phyloP scores from a whole-genome alignment of 805 yeast genomes.

The Ogataea dorogensis region DNA sequence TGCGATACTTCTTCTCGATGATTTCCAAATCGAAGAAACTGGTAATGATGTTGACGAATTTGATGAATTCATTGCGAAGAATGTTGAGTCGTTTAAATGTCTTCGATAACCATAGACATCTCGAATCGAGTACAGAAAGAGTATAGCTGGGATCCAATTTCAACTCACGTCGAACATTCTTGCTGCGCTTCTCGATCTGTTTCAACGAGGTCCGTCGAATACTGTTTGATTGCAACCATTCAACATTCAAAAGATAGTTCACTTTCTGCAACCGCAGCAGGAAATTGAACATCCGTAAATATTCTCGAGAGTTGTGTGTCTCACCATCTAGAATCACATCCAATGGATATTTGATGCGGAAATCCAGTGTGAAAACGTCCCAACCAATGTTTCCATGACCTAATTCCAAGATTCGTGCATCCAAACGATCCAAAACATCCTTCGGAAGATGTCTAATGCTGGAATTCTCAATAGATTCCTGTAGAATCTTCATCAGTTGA shows the following conservation, averaged over 20 bases:
- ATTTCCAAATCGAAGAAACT: constrained; percentile 45
- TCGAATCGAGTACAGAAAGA: constrained; percentile 17
- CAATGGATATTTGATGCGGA: constrained; percentile 51
- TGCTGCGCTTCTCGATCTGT: constrained; percentile 15
- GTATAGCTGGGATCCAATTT: constrained; percentile 6
- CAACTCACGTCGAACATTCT: constrained; percentile 12
- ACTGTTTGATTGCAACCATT: constrained; percentile 44
- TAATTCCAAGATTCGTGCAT: constrained; percentile 77
- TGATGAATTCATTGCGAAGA: constrained; percentile 39
- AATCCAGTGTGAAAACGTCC: constrained; percentile 91
- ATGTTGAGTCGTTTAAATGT: constrained; percentile 35
- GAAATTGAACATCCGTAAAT: constrained; percentile 79
- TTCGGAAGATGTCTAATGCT: constrained; percentile 42
- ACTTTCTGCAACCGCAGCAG: constrained; percentile 76
- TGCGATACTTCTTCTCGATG: constrained; percentile 39
- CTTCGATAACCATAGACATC: constrained; percentile 24
- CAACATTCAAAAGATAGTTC: constrained; percentile 46
- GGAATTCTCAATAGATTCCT: constrained; percentile 59
- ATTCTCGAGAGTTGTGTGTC: constrained; percentile 50
- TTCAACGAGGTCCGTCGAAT: constrained; percentile 30
- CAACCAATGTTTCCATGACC: constrained; percentile 77
- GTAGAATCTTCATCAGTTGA: constrained; percentile 61
- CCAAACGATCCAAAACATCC: constrained; percentile 54
- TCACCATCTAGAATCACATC: constrained; percentile 51
- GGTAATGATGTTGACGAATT: constrained; percentile 41